These are phyloP conservation scores for Artemisia annua DNA, from an alignment of 129 eudicot species.

Conservation along the genomic window DNA sequence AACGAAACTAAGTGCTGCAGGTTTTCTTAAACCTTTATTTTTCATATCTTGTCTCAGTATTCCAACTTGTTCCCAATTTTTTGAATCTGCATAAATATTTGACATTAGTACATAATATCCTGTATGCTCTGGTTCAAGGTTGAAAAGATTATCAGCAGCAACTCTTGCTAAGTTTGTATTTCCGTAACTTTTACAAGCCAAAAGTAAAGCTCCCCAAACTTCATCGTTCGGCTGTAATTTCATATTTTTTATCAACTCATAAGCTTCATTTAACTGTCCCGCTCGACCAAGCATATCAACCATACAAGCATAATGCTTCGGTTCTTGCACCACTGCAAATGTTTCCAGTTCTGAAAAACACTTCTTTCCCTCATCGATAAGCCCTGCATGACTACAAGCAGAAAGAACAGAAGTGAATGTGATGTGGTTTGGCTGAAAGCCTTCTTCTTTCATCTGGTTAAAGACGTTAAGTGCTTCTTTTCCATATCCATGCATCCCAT, in stretches of 20 bases:
- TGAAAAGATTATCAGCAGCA: slow-evolving; percentile 54
- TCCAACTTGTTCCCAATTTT: slow-evolving; percentile 47
- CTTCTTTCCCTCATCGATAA: slow-evolving; percentile 43
- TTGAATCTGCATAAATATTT: slow-evolving; percentile 46
- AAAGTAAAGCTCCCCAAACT: slow-evolving; percentile 78
- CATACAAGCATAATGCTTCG: slow-evolving; percentile 78
- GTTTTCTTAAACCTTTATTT: slow-evolving; percentile 38
- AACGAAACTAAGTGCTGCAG: slow-evolving; percentile 41
- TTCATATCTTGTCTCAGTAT: slow-evolving; percentile 40
- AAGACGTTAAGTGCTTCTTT: slow-evolving; percentile 40
- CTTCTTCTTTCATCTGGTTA: slow-evolving; percentile 37
- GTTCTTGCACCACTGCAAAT: slow-evolving; percentile 28
- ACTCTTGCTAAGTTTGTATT: slow-evolving; percentile 54
- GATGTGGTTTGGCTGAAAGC: slow-evolving; percentile 47
- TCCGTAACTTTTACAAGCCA: slow-evolving; percentile 51
- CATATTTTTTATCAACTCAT: slow-evolving; percentile 56
- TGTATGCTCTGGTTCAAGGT: slow-evolving; percentile 57
- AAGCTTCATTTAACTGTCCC: slow-evolving; percentile 68
- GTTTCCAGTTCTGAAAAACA: slow-evolving; percentile 41
- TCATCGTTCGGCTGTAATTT: slow-evolving; percentile 53
- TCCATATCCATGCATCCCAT: slow-evolving; percentile 53
- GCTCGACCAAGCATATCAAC: slow-evolving; percentile 80
- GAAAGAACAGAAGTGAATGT: slow-evolving; percentile 50
- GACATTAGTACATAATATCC: slow-evolving; percentile 61
- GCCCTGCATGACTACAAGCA: slow-evolving; percentile 68